These are phyloP conservation scores for Posidonia australis DNA, from an alignment of 106 monocot species.

Conservation along the genomic window DNA sequence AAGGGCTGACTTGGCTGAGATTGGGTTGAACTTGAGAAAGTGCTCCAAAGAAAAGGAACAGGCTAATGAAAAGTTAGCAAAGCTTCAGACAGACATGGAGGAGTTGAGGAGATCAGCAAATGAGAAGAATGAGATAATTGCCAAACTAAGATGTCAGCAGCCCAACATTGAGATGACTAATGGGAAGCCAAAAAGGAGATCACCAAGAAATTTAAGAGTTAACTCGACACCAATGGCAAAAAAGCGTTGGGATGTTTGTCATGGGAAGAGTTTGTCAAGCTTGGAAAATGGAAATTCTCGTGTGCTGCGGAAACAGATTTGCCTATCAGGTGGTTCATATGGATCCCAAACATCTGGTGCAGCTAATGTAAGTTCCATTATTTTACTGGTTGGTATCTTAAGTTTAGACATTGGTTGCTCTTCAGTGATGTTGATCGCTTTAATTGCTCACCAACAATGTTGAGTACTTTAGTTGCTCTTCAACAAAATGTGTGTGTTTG, in stretches of 20 bases:
- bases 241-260: constrained; percentile 2
- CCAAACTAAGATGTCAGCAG: constrained; percentile 10
- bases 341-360: not conserved
- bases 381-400: not conserved
- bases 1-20: constrained; percentile 15
- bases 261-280: not conserved
- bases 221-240: constrained; percentile 5
- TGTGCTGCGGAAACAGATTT: not conserved
- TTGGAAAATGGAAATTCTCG: not conserved
- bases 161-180: constrained; percentile 18
- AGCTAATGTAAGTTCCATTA: constrained; percentile 26
- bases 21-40: constrained; percentile 22
- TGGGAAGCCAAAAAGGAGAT: not conserved
- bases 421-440: not conserved
- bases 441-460: too few relatives aligned
- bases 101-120: constrained; percentile 15
- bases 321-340: not conserved
- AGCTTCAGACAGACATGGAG: constrained; percentile 26
- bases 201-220: constrained; percentile 13
- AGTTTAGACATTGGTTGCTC: not conserved
- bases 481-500: too few relatives aligned
- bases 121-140: constrained; percentile 35
- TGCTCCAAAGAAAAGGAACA: constrained; percentile 18
- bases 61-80: constrained; percentile 23
- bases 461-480: too few relatives aligned